Base-by-base conservation (phyloP, 345 rosid species). In the Murraya paniculata region DNA sequence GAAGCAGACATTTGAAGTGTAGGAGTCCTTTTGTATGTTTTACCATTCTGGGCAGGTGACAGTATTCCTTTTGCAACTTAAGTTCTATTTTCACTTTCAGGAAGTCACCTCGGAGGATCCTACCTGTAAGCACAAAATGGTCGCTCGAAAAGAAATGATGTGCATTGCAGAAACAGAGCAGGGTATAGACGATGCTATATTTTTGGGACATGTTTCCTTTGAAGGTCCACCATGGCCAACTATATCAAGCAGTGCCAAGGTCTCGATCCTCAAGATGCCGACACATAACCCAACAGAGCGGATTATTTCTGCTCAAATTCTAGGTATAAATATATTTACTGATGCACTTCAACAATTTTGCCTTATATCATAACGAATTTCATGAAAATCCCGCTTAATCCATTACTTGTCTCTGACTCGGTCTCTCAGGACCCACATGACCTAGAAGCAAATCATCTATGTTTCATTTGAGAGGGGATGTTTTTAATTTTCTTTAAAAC, bases 11-110 rank as follows among this genome's bases (percentile, higher is more conserved):
- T 91, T 45, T 94, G 98, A 94, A 92, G 97, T 85, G 97, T 92
- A 59, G 97, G 97, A 80, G 82, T 90, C 35, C 89, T 94, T 24
- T 68, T 91, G 28, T 92, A 92, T 76, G 92, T 94, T 80, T 88
- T 94, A 61, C 98, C 98, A 28, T 94, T 94, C 84, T 94, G 96
- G 96, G 98, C 91, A 61, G 97, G 98, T 90, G 87, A 86, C 13
- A 10, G 8, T 22, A 24, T 33, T 3, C 31, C 9, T n/a, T 31
- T 72, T 22, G 64, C 33, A 10, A 19, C 19, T 18, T 55, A 68
- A 39, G 33, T 68, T 24, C 72, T 64, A 7, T 38, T 39, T 68
- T 68, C 30, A 68, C 30, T 14, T 68, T 39, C 22, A 31, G 4
- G 21, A 18, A 50, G 21, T 50, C 21, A 50, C 21, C 56, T 50